Evolutionary conservation across 2,329 filamentous ascomycete genomes (phyloP), one percentile per base, ranked within the genome.

Genomic region (Didymella pomorum): DNA sequence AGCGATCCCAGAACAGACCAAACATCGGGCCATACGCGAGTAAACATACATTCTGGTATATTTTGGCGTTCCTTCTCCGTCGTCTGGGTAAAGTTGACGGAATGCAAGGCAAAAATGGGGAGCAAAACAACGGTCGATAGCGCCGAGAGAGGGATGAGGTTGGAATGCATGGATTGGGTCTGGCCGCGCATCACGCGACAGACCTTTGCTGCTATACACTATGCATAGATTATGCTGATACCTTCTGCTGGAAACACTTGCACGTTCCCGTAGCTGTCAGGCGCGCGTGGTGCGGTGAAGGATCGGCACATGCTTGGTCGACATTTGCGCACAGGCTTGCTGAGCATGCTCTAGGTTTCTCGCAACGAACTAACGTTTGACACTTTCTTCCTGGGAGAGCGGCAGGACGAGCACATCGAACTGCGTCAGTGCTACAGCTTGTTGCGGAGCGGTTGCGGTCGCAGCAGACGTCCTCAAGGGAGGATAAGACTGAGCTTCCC

Each of bases 101-200:
- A 78, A 79, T 78, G 76, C 59, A 49, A 63, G 62, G 56, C 59
- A 70, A 68, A 71, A 61, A 73, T 72, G 69, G 61, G 63, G 57
- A 60, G 61, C 62, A 71, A 68, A 70, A 71, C 65, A 72, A 69
- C 45, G 52, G 39, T 48, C 25, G 41, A 43, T 46, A 48, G 47
- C 45, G 42, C 50, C 45, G 49, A 67, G 62, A 60, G 69, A 71
- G 70, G 69, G 69, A 67, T 66, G 29, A 43, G 37, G 54, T 54
- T 56, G 70, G 69, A 74, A 72, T 72, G 69, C 63, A 55, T 50
- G 50, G 47, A 21, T 43, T 33, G 52, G 54, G 47, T 39, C 58
- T 53, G 50, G 52, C 55, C 55, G 52, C 56, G 39, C 47, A 58
- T 57, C 52, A 52, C 53, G 45, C 49, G 56, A 56, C 31, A 47